Conservation (phyloP, 2,329 filamentous ascomycete species). For the Aspergillus latus region DNA sequence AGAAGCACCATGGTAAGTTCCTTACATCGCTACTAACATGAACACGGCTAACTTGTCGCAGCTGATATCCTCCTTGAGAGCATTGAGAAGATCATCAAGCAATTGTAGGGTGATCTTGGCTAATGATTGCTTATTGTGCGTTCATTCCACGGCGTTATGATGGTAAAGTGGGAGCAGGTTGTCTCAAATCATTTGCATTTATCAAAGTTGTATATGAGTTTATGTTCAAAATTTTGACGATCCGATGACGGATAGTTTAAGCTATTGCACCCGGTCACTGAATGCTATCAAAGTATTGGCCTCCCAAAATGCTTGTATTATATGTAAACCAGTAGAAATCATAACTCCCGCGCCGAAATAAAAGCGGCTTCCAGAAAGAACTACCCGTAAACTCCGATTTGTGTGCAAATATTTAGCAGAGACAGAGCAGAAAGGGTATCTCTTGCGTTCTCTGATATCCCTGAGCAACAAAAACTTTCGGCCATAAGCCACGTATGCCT, state of each 20-base stretch:
- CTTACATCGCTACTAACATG: conserved; percentile 1
- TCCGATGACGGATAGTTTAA: background rate
- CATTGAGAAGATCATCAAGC: conserved; percentile 70
- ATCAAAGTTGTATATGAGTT: conserved; percentile 6
- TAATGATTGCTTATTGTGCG: background rate
- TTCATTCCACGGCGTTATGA: conserved; percentile 8
- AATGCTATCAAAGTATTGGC: background rate
- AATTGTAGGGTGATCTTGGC: conserved; percentile 27
- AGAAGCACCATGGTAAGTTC: conserved; percentile 72
- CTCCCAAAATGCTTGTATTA: background rate
- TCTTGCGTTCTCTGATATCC: conserved; percentile 5
- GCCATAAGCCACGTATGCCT: background rate
- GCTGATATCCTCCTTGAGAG: conserved; percentile 76
- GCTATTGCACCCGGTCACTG: background rate
- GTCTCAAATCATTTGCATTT: background rate
- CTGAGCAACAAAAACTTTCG: background rate
- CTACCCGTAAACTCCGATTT: conserved; percentile 11
- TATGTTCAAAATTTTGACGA: background rate
- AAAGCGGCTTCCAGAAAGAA: background rate
- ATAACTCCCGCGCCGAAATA: background rate
- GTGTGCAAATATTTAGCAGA: conserved; percentile 5
- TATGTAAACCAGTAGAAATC: background rate
- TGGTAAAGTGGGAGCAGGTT: conserved; percentile 7
- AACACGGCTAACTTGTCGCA: conserved; percentile 25
- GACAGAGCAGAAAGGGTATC: conserved; percentile 9